Evolutionary conservation across 2,329 filamentous ascomycete genomes (phyloP).

Genomic region (Botrytis medusae): DNA sequence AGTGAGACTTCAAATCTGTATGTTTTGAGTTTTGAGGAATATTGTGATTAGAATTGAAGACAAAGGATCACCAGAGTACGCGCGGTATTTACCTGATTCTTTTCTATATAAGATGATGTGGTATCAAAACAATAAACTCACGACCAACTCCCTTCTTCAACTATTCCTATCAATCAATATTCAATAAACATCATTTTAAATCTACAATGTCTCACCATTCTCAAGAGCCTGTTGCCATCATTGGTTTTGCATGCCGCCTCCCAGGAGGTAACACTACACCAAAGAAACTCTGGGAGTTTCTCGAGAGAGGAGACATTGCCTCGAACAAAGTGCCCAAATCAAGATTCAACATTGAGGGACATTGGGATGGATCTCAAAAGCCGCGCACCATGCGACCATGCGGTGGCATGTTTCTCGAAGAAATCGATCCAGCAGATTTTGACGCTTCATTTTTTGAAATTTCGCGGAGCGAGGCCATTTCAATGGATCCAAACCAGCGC

Average conservation of each 20-base stretch:
- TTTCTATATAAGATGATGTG: not conserved
- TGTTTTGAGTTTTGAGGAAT: not conserved
- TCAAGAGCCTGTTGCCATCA: constrained; percentile 42
- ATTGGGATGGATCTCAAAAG: constrained; percentile 64
- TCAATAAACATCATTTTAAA: not conserved
- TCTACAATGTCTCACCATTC: not conserved
- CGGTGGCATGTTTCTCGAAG: constrained; percentile 59
- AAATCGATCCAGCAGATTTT: constrained; percentile 41
- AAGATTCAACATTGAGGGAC: constrained; percentile 68
- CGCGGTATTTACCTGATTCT: not conserved
- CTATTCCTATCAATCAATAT: not conserved
- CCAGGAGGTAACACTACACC: constrained; percentile 40
- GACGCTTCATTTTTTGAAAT: constrained; percentile 46
- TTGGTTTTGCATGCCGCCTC: constrained; percentile 44
- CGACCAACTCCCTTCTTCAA: not conserved
- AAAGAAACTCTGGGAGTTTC: constrained; percentile 41
- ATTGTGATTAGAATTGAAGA: not conserved
- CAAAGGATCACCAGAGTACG: not conserved
- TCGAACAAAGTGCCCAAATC: constrained; percentile 60
- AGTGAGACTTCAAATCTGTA: not conserved
- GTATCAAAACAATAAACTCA: not conserved
- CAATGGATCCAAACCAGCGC: constrained; percentile 43
- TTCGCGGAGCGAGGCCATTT: constrained; percentile 40
- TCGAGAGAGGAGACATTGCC: constrained; percentile 71
- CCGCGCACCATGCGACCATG: constrained; percentile 70